These are phyloP conservation scores for Hymenoscyphus fraxineus DNA, from an alignment of 2,329 filamentous ascomycete genomes.

Conservation along the genomic window DNA sequence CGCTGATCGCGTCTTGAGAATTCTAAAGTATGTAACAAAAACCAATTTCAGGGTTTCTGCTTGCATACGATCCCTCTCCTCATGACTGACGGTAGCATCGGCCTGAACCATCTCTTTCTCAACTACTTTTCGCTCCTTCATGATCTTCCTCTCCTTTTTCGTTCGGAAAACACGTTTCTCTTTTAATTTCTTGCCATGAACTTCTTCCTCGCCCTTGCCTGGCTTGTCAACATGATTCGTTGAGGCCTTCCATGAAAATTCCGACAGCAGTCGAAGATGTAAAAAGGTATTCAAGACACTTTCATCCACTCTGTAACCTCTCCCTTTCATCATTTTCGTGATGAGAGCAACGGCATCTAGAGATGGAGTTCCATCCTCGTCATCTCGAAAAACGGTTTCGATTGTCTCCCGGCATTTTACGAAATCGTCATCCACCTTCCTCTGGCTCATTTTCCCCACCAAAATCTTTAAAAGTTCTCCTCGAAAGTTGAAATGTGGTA, in stretches of 20 bases:
- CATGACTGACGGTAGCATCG: conserved; percentile 84
- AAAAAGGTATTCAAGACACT: conserved; percentile 86
- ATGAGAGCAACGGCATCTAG: conserved; percentile 82
- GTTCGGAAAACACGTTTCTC: conserved; percentile 81
- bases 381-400: conserved; percentile 76
- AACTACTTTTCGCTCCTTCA: conserved; percentile 81
- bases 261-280: conserved; percentile 79
- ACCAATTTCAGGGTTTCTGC: conserved; percentile 94
- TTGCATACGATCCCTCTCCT: conserved; percentile 91
- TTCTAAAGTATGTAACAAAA: conserved; percentile 91
- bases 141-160: conserved; percentile 77
- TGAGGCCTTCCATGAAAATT: conserved; percentile 82
- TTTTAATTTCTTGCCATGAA: conserved; percentile 57
- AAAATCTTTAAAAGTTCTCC: conserved; percentile 82
- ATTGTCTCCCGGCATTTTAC: conserved; percentile 73
- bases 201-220: conserved; percentile 42
- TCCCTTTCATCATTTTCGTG: conserved; percentile 91
- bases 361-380: conserved; percentile 85
- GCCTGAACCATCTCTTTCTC: conserved; percentile 93
- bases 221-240: conserved; percentile 65
- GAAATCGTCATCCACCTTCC: conserved; percentile 70
- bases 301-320: conserved; percentile 79
- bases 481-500: conserved; percentile 97
- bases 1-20: conserved; percentile 76
- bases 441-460: conserved; percentile 74